Evolutionary conservation across 768 basidiomycete genomes (phyloP).

Genomic region (Chalciporus pseudorubinellus): DNA sequence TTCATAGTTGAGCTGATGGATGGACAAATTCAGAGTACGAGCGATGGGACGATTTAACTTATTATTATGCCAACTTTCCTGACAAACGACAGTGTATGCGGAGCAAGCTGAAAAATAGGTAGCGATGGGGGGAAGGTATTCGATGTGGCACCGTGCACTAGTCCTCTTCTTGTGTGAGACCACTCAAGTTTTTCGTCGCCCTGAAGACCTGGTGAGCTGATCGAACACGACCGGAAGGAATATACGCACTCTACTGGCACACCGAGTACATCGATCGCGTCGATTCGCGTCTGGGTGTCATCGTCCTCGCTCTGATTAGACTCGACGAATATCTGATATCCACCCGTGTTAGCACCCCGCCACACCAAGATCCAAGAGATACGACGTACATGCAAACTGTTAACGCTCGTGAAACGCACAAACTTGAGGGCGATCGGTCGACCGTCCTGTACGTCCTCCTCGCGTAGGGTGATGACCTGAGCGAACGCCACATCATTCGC

Average conservation of each 20-base stretch:
- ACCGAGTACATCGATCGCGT: slow-evolving; percentile 65
- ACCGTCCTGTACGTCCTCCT: slow-evolving; percentile 44
- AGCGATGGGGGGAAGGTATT: background rate
- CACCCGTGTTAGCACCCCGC: slow-evolving; percentile 2
- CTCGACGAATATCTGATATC: slow-evolving; percentile 59
- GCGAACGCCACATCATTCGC: slow-evolving; percentile 47
- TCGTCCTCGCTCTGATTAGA: slow-evolving; percentile 66
- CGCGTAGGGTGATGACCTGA: slow-evolving; percentile 54
- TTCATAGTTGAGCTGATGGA: background rate
- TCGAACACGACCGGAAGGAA: background rate
- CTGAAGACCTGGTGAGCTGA: slow-evolving; percentile 20
- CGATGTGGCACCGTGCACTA: slow-evolving; percentile 6
- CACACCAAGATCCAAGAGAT: background rate
- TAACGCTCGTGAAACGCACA: slow-evolving; percentile 70
- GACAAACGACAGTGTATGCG: background rate
- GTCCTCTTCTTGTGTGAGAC: slow-evolving; percentile 33
- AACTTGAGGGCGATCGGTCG: slow-evolving; percentile 53
- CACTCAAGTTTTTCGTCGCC: slow-evolving; percentile 39
- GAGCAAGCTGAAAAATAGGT: background rate
- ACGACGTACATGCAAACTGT: slow-evolving; percentile 54
- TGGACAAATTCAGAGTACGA: background rate
- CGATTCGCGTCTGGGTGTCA: slow-evolving; percentile 53
- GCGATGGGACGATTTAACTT: slow-evolving; percentile 4
- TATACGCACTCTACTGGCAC: slow-evolving; percentile 51
- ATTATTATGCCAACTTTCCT: background rate